Percentiles rank a stretch among this genome's conserved stretches.
Conservation (phyloP, 805 yeast species). For the Ogataea chonburiensis region DNA sequence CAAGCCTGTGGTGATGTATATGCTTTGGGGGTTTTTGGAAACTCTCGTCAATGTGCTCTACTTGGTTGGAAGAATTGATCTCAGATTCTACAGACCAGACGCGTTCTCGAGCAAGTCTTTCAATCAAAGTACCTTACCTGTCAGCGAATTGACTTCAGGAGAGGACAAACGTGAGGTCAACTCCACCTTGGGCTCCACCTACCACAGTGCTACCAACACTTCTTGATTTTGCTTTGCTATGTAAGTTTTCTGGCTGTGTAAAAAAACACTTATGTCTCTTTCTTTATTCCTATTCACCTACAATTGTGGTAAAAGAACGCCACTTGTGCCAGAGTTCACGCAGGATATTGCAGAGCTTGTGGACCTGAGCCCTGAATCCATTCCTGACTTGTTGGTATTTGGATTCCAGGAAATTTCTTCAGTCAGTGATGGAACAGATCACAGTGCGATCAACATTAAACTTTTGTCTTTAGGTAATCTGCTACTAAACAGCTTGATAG, state of each 20-base stretch:
- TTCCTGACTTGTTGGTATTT: slow-evolving; percentile 52
- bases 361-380: slow-evolving; percentile 26
- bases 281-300: slow-evolving; percentile 14
- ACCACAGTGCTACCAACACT: slow-evolving; percentile 1
- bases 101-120: no score
- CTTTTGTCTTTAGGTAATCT: slow-evolving; percentile 38
- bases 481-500: slow-evolving; percentile 36
- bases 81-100: slow-evolving; percentile 80
- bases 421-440: slow-evolving; percentile 52
- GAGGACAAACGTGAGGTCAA: slow-evolving; percentile 3
- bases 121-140: no score
- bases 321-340: slow-evolving; percentile 34
- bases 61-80: slow-evolving; percentile 64
- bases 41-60: slow-evolving; percentile 54
- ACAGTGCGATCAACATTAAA: slow-evolving; percentile 35
- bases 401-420: slow-evolving; percentile 68
- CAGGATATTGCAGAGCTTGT: slow-evolving; percentile 8
- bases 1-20: slow-evolving; percentile 60
- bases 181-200: slow-evolving; percentile 1
- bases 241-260: slow-evolving; percentile 2
- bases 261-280: slow-evolving; percentile 7
- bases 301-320: slow-evolving; percentile 24
- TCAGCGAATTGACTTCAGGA: no score
- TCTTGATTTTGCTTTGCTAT: slow-evolving; percentile 1
- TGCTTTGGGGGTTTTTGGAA: slow-evolving; percentile 70